Base-by-base conservation (phyloP, 2,329 filamentous ascomycete genomes). In the Phyllosticta citribraziliensis region DNA sequence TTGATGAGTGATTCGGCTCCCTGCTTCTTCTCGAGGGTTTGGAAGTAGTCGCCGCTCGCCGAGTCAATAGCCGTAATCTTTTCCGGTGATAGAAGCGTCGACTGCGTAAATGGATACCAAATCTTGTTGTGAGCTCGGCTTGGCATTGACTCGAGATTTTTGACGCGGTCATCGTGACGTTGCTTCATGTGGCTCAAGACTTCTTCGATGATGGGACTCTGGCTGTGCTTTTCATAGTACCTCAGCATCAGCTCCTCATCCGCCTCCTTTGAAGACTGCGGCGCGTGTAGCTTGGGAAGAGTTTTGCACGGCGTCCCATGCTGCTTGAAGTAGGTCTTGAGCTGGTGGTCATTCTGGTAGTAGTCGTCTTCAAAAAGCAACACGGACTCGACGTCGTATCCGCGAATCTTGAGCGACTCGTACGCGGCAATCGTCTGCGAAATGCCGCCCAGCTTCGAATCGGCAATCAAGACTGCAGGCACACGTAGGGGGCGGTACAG, bases 71-170 rank as follows among this genome's bases (percentile, higher is more conserved):
- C 81, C 0, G 85, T 81, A 54, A 95, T 89, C 14, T 84, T 83
- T 1, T 84, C 74, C 5, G 83, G 73, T 0, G 78, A 76, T 65
- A 89, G 77, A 56, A 82, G 78, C 51, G 83, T 83, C 64, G 95
- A 90, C 67, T 95, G 90, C 0, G 89, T 92, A 67, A 95, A 95
- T 0, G 91, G 90, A 67, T 93, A 93, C 90, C 90, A 95, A 47
- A 95, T 91, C 2, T 78, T 78, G 10, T 80, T 70, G 60, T 84
- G 78, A 0, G 90, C 89, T 51, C 81, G 78, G 1, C 74, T 69
- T 0, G 84, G 75, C 82, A 93, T 85, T 1, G 75, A 78, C 35
- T 85, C 80, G 0, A 94, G 73, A 0, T 80, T 75, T 0, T 77
- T 69, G 12, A 91, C 78, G 2, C 88, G 82, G 2, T 75, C 65